Evolutionary conservation across 1,284 basidiomycete species (phyloP).

Genomic region (Flammula alnicola): DNA sequence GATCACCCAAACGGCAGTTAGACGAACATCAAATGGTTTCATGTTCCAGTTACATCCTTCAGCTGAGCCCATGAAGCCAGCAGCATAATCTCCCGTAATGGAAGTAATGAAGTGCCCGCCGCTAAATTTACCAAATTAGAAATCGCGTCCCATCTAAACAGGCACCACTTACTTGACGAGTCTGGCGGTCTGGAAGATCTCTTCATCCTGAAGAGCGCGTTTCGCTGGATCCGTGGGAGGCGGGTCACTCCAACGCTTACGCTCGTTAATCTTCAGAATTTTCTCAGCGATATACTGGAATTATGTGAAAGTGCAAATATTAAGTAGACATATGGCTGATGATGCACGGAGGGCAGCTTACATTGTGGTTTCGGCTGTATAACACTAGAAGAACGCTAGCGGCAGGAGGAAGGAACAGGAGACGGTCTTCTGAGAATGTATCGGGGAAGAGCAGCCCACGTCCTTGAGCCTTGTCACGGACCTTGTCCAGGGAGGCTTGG

Average conservation of each 20-base stretch:
- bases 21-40: slow-evolving; percentile 20
- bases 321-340: not conserved
- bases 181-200: slow-evolving; percentile 59
- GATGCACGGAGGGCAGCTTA: slow-evolving; percentile 23
- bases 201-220: slow-evolving; percentile 46
- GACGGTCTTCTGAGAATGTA: slow-evolving; percentile 50
- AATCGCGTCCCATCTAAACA: not conserved
- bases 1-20: not conserved
- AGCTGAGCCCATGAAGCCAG: slow-evolving; percentile 50
- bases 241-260: slow-evolving; percentile 41
- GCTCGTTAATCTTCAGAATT: slow-evolving; percentile 58
- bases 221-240: slow-evolving; percentile 36
- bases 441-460: slow-evolving; percentile 49
- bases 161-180: slow-evolving; percentile 47
- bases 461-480: slow-evolving; percentile 45
- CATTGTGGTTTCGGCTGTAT: slow-evolving; percentile 56
- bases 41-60: slow-evolving; percentile 48
- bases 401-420: slow-evolving; percentile 56
- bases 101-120: slow-evolving; percentile 49
- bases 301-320: not conserved
- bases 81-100: slow-evolving; percentile 52
- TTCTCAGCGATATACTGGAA: slow-evolving; percentile 58
- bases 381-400: slow-evolving; percentile 53
- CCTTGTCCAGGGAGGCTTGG: slow-evolving; percentile 42
- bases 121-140: slow-evolving; percentile 22